Evolutionary conservation across 495 filamentous ascomycete genomes (phyloP).

Genomic region (Elasticomyces elasticus): DNA sequence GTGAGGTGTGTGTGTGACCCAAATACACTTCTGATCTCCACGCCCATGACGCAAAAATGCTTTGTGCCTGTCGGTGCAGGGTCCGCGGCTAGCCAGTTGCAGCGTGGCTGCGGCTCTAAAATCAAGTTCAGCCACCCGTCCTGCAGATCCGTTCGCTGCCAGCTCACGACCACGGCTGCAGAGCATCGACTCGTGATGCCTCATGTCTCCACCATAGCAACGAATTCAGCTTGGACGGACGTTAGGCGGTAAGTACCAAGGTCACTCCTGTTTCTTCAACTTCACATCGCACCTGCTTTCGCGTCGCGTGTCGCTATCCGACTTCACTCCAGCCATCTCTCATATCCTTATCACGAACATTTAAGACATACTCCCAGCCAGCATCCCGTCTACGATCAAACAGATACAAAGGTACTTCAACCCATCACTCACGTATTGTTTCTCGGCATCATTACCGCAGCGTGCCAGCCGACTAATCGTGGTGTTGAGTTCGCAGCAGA

Average conservation of each 20-base stretch:
- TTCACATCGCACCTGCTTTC: neutral
- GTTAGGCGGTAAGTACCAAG: neutral
- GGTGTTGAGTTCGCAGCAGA: constrained; percentile 1
- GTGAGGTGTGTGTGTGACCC: too few species aligned
- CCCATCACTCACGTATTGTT: neutral
- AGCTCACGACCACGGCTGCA: neutral
- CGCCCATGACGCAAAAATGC: too few species aligned
- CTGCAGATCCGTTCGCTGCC: neutral
- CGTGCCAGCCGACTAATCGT: neutral
- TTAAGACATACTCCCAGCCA: too few species aligned
- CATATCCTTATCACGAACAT: neutral
- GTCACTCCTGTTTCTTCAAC: neutral
- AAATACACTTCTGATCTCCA: too few species aligned
- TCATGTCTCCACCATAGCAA: neutral
- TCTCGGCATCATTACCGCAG: neutral
- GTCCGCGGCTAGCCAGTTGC: neutral
- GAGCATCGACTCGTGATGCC: neutral
- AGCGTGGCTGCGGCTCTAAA: neutral
- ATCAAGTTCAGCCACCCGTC: neutral
- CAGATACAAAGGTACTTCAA: neutral
- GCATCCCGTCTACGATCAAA: too few species aligned
- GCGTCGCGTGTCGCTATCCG: neutral
- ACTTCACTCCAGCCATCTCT: neutral
- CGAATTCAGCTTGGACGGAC: neutral
- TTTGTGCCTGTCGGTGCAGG: too few species aligned